Conservation (phyloP, 148 eudicot species). For the Drosera capensis region DNA sequence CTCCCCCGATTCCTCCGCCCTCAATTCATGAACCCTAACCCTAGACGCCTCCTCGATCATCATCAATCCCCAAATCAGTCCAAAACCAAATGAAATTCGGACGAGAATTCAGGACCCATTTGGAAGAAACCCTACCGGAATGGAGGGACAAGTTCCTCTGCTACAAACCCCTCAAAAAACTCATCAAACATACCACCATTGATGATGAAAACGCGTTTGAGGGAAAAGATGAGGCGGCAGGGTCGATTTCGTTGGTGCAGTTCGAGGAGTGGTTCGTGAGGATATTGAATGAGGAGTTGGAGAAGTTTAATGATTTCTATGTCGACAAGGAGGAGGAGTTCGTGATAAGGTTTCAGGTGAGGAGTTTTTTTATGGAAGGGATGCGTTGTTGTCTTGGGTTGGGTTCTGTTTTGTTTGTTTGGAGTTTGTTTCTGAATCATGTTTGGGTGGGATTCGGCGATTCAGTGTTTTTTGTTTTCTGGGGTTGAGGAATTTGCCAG, state of each 20-base stretch:
- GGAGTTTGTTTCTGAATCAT: neutral
- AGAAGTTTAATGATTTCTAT: constrained; percentile 91
- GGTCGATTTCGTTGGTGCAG: constrained; percentile 17
- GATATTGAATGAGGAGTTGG: constrained; percentile 68
- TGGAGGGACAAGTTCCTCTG: constrained; percentile 80
- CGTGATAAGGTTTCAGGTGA: constrained; percentile 76
- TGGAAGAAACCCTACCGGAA: constrained; percentile 75
- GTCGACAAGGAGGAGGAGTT: constrained; percentile 88
- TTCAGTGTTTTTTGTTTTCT: no score
- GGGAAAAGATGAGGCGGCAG: no score
- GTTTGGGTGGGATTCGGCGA: no score
- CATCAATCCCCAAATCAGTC: no score
- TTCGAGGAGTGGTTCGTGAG: constrained; percentile 72
- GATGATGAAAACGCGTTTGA: neutral
- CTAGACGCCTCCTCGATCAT: no score
- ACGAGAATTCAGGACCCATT: constrained; percentile 54
- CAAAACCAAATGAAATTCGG: constrained; percentile 99
- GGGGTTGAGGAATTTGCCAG: no score
- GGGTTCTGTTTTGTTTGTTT: neutral
- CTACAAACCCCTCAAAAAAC: constrained; percentile 77
- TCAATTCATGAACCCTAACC: no score
- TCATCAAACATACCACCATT: constrained; percentile 32
- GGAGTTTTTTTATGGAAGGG: neutral
- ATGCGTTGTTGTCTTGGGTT: neutral
- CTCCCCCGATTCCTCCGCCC: no score